Conservation (phyloP, 129 eudicot species). For the Flaveria linearis region DNA sequence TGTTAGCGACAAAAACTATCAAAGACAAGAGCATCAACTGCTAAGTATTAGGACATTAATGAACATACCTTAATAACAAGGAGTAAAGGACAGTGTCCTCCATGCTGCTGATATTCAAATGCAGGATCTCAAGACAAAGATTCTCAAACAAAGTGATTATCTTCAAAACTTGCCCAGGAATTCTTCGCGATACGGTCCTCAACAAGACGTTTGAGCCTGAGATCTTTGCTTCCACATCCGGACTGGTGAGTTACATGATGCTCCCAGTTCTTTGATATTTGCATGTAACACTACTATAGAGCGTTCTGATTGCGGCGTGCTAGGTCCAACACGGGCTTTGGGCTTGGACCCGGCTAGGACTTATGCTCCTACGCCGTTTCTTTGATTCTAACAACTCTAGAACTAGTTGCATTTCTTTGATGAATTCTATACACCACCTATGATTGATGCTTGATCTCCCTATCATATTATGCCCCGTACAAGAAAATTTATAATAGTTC, state of each 20-base stretch:
- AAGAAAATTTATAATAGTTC: too few relatives aligned
- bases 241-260: conserved; percentile 75
- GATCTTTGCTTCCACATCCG: conserved; percentile 92
- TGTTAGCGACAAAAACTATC: too few relatives aligned
- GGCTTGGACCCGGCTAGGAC: conserved; percentile 80
- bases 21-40: too few relatives aligned
- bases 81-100: conserved; percentile 95
- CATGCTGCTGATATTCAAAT: conserved; percentile 94
- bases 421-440: conserved; percentile 95
- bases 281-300: conserved; percentile 43
- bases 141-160: conserved; percentile 70
- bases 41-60: neutral
- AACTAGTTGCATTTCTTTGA: conserved; percentile 94
- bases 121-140: conserved; percentile 79
- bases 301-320: conserved; percentile 50
- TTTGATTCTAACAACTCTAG: conserved; percentile 82
- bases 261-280: conserved; percentile 73
- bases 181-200: conserved; percentile 73
- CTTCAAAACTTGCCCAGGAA: conserved; percentile 84
- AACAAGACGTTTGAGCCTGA: conserved; percentile 81
- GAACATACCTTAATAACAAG: conserved; percentile 75
- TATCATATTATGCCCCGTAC: conserved; percentile 20
- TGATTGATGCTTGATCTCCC: conserved; percentile 99
- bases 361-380: conserved; percentile 79
- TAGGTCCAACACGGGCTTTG: conserved; percentile 52